These are phyloP conservation scores for Penicillium sp. DNA, from an alignment of 2,329 filamentous ascomycete genomes.

Conservation along the genomic window DNA sequence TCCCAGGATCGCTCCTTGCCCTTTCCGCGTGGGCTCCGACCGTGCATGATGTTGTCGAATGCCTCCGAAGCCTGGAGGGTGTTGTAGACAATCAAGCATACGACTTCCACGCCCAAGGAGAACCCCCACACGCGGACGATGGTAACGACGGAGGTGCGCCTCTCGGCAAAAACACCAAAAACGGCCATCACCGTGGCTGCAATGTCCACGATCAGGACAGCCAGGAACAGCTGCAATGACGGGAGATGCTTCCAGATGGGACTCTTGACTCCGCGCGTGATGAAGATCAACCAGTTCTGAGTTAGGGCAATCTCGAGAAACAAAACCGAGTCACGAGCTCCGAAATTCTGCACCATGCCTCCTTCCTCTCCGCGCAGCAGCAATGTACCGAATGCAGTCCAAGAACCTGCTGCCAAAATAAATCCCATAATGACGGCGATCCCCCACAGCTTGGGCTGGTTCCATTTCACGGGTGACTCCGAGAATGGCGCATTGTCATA, in stretches of 20 bases:
- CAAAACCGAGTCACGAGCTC: slow-evolving; percentile 73
- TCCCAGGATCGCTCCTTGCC: slow-evolving; percentile 76
- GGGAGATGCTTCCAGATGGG: slow-evolving; percentile 88
- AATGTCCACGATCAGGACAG: slow-evolving; percentile 76
- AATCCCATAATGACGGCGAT: slow-evolving; percentile 81
- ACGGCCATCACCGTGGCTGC: slow-evolving; percentile 80
- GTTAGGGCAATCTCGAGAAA: slow-evolving; percentile 88
- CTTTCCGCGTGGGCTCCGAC: slow-evolving; percentile 75
- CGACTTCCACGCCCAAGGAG: slow-evolving; percentile 68
- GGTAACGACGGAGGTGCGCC: slow-evolving; percentile 70
- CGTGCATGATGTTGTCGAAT: slow-evolving; percentile 92
- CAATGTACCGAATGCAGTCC: slow-evolving; percentile 87
- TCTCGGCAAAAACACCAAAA: slow-evolving; percentile 74
- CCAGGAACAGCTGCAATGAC: slow-evolving; percentile 75
- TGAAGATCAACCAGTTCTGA: slow-evolving; percentile 96
- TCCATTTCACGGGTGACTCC: slow-evolving; percentile 87
- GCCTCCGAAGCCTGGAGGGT: slow-evolving; percentile 73
- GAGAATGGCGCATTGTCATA: slow-evolving; percentile 91
- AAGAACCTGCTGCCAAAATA: slow-evolving; percentile 76
- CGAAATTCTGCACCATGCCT: slow-evolving; percentile 86
- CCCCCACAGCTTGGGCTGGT: slow-evolving; percentile 88
- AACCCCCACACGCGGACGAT: slow-evolving; percentile 88
- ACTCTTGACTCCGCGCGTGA: slow-evolving; percentile 86
- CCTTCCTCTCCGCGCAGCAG: slow-evolving; percentile 62
- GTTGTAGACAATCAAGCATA: slow-evolving; percentile 81